These are phyloP conservation scores for Pelargonium cotyledonis DNA, from an alignment of 441 rosid genomes.

Conservation along the genomic window DNA sequence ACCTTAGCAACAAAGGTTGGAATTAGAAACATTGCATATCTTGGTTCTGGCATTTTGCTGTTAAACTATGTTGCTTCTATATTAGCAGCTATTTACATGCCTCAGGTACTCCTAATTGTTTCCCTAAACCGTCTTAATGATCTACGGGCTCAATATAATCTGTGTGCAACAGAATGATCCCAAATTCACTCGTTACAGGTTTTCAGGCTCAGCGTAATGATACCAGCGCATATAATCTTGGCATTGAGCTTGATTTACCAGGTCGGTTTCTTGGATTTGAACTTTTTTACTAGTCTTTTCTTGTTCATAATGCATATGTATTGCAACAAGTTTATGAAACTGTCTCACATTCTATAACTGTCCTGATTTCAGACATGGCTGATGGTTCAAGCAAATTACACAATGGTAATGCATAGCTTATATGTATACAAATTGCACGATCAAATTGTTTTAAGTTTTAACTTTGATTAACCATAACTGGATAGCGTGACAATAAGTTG, in stretches of 20 bases:
- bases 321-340: neutral
- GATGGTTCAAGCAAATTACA: slow-evolving; percentile 64
- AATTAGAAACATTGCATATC: slow-evolving; percentile 79
- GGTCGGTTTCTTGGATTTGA: slow-evolving; percentile 38
- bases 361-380: slow-evolving; percentile 44
- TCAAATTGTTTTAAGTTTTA: too few species aligned
- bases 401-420: slow-evolving; percentile 45
- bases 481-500: too few species aligned
- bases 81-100: slow-evolving; percentile 69
- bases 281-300: neutral
- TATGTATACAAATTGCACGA: neutral
- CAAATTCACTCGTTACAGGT: slow-evolving; percentile 42
- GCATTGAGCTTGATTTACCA: slow-evolving; percentile 70
- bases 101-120: slow-evolving; percentile 47
- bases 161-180: slow-evolving; percentile 13
- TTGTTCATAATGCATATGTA: too few species aligned
- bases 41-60: slow-evolving; percentile 75
- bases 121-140: slow-evolving; percentile 15
- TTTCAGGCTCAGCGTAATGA: slow-evolving; percentile 64
- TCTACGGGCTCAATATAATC: neutral
- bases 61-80: slow-evolving; percentile 71
- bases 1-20: slow-evolving; percentile 87
- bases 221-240: slow-evolving; percentile 59
- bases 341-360: neutral
- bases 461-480: too few species aligned